Evolutionary conservation across 306 rosid genomes (phyloP), one percentile per base, ranked within the genome.

Genomic region (Spatholobus suberectus): DNA sequence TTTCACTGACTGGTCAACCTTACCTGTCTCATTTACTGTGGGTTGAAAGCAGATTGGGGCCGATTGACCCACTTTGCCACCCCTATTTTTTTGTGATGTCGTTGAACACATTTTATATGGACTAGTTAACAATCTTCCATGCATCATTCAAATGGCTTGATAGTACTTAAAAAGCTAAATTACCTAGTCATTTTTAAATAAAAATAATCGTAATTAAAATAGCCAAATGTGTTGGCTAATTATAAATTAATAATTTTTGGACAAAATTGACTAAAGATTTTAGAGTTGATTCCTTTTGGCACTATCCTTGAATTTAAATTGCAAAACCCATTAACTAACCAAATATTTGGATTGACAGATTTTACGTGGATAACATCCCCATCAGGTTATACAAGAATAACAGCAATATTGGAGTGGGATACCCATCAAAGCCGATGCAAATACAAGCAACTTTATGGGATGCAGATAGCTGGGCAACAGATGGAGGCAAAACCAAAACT

Each of bases 391-490:
- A 73, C 55, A 87, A 75, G 78, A 90, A 91, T 73, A 79, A 85
- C 21, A 65, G 40, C 0, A 55, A 57, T 0, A 51, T 72, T 7
- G 87, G 89, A 27, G 92, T 66, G 10, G 47, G 62, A 18, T 88
- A 83, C 43, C 90, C 87, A 43, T 6, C 82, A 72, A 83, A 84
- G 71, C 83, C 93, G 29, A 88, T 90, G 96, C 46, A 51, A 55
- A 77, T 92, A 46, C 69, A 59, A 67, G 91, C 72, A 57, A 77
- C 86, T 59, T 46, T 92, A 38, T 90, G 94, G 94, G 51, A 86
- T 77, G 94, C 87, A 26, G 87, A 85, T 1, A 57, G 55, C 2
- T 92, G 96, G 96, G 92, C 96, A 32, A 86, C 94, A 11, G 70
- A 88, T 61, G 92, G 92, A 21, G 95, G 93, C 24, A 55, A 46